Base-by-base conservation (phyloP, 352 stramenopile genomes). In the Pythium utonaiense region DNA sequence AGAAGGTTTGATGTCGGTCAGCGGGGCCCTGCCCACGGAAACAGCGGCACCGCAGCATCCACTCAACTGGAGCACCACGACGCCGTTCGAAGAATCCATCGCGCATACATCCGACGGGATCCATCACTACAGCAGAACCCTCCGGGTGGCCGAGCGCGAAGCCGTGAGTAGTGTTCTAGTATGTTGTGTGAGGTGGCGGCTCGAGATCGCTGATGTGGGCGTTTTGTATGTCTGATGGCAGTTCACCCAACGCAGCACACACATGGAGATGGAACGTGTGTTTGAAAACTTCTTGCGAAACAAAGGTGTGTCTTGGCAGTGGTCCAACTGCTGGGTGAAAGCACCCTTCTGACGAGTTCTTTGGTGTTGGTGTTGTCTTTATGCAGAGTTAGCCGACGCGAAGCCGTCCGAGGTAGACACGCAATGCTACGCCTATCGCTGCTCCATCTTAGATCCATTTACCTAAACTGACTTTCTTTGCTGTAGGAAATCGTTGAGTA, bases 401-500 rank as follows among this genome's bases (percentile, higher is more conserved):
- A 70, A 77, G 69, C 82, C 82, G 45, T 58, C 68, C 6, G 82
- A 90, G 55, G 83, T 90, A n/a, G n/a, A n/a, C n/a, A n/a, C n/a
- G n/a, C n/a, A n/a, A n/a, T n/a, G n/a, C n/a, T n/a, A n/a, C n/a
- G 70, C 41, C 68, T 67, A n/a, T 49, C 19, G 25, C 28, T 33
- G 9, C 28, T 33, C 28, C 28, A 33, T 33, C 9, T 33, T 5
- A 9, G 28, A 9, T 10, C 28, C 28, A 33, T 33, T 9, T 5
- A 33, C 28, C 9, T 33, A 33, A 9, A 33, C 28, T n/a, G n/a
- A n/a, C n/a, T n/a, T n/a, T n/a, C n/a, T n/a, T 33, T 33, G 28
- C 28, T 54, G 49, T 45, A 92, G 75, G 75, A 79, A 17, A 42
- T 93, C 16, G 73, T 95, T 0, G 83, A 95, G 17, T 95, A 79